Evolutionary conservation across 208 protist genomes (phyloP), one percentile per base, ranked within the genome.

Genomic region (Acanthamoeba royreba): DNA sequence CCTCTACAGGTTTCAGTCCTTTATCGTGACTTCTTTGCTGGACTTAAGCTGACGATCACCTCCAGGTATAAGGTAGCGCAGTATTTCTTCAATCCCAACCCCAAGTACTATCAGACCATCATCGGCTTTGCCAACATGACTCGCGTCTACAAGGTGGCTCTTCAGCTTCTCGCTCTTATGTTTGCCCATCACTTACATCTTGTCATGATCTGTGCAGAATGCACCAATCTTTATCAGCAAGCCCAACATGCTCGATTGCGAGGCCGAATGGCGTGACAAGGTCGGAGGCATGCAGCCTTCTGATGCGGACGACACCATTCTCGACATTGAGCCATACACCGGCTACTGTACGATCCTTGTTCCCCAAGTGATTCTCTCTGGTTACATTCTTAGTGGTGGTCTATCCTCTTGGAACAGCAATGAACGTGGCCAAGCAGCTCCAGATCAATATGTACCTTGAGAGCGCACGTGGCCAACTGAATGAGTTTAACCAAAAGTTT

Each of bases 81-180:
- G n/a, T 47, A 33, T 8, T 72, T 72, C 38, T 90, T 90, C 53
- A 31, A 49, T 7, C 52, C 53, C 33, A 43, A 90, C 31, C 9
- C 47, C 52, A 90, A 72, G 83, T 90, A 72, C 49, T 90, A 90
- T 35, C 83, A 90, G 83, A 90, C 52, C 46, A 90, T 90, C 53
- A 69, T 35, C 38, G 83, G 83, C 22, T 90, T 90, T 49, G 83
- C 83, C 47, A 90, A 90, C 47, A 90, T 90, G 83, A 66, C 83
- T 17, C 13, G 15, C 33, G 35, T 72, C 53, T 66, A 66, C 83
- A 46, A 61, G 5, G 83, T 90, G 43, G 49, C 66, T 22, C 66
- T 28, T n/a, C 35, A 11, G 19, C 66, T 28, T 5, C 69, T 81
- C 69, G 22, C 4, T 35, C 69, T 35, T 46, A n/a, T 9, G 15